Conservation (phyloP, 176 grass and related monocot species). For the Microstegium vimineum region DNA sequence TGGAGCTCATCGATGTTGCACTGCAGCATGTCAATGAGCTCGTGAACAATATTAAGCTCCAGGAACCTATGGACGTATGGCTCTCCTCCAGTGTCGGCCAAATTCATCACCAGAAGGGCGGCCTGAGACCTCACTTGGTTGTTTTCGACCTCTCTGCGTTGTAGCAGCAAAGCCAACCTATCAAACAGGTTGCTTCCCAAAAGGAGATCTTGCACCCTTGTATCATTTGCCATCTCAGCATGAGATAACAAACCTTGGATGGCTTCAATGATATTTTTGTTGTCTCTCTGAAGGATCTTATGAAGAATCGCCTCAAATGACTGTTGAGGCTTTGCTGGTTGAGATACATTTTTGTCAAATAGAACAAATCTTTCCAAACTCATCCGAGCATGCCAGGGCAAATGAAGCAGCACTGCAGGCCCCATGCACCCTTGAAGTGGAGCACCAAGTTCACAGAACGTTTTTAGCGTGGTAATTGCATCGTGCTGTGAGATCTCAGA, state of each 20-base stretch:
- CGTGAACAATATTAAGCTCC: slow-evolving; percentile 57
- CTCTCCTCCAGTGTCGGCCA: slow-evolving; percentile 59
- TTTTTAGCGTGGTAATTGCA: slow-evolving; percentile 57
- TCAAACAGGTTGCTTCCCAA: slow-evolving; percentile 53
- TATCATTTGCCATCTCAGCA: slow-evolving; percentile 63
- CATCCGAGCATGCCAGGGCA: slow-evolving; percentile 73
- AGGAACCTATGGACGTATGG: slow-evolving; percentile 55
- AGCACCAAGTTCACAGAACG: slow-evolving; percentile 63
- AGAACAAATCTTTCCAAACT: slow-evolving; percentile 71
- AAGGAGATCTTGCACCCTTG: slow-evolving; percentile 57
- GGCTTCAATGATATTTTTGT: slow-evolving; percentile 53
- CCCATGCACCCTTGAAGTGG: slow-evolving; percentile 57
- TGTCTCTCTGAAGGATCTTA: slow-evolving; percentile 50
- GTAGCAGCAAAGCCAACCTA: slow-evolving; percentile 50
- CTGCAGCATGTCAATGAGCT: slow-evolving; percentile 62
- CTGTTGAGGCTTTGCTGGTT: slow-evolving; percentile 50
- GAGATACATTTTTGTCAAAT: slow-evolving; percentile 35
- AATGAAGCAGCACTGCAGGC: slow-evolving; percentile 50
- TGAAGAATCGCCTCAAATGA: slow-evolving; percentile 51
- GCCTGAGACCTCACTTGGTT: slow-evolving; percentile 47
- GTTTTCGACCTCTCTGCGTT: slow-evolving; percentile 37
- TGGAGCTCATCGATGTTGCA: slow-evolving; percentile 60
- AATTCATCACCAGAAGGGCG: slow-evolving; percentile 69
- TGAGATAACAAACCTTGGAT: slow-evolving; percentile 70
- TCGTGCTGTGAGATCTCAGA: slow-evolving; percentile 68